Base-by-base conservation (phyloP, 176 grass and related monocot genomes). In the Eleusine coracana region DNA sequence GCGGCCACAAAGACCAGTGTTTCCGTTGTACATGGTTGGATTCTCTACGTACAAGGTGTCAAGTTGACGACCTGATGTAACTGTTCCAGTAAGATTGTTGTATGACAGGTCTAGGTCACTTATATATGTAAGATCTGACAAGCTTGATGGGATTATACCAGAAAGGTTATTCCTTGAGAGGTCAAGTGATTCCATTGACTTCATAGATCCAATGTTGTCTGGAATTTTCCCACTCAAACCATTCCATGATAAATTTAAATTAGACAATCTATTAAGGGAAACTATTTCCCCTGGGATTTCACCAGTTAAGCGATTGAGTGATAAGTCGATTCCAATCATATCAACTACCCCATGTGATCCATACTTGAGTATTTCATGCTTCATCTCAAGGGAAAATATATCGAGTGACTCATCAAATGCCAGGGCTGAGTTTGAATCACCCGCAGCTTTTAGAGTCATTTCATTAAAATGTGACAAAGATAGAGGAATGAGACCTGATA, bases 181-280 rank as follows among this genome's bases (percentile, higher is more conserved):
- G 10, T 92, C 90, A 20, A 91, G 74, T 45, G 89, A 91, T 49
- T 91, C 89, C 45, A 91, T 37, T 39, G 28, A 84, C n/a, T 38
- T 5, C 75, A 92, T 51, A 0, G 7, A 18, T 2, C 86, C 79
- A 34, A 81, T 45, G 1, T 60, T 27, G 0, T 44, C 6, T 12
- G 66, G 79, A 59, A 81, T 27, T 13, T 70, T 29, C 2, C n/a
- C 68, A 17, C 4, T 71, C n/a, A 81, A 41, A 4, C 37, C 8
- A 56, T 81, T 81, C 68, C 5, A 11, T 0, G 67, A 81, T 56
- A 81, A 56, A 44, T 71, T 81, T 11, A 81, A 34, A 28, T 71
- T 81, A 15, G 58, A 1, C 16, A 81, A 14, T 18, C 37, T 14
- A 15, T 46, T 0, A 20, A 81, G 79, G 39, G 15, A 45, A 10